These are phyloP conservation scores for Paramyrothecium sp. DNA, from an alignment of 2,329 filamentous ascomycete species.

Conservation along the genomic window DNA sequence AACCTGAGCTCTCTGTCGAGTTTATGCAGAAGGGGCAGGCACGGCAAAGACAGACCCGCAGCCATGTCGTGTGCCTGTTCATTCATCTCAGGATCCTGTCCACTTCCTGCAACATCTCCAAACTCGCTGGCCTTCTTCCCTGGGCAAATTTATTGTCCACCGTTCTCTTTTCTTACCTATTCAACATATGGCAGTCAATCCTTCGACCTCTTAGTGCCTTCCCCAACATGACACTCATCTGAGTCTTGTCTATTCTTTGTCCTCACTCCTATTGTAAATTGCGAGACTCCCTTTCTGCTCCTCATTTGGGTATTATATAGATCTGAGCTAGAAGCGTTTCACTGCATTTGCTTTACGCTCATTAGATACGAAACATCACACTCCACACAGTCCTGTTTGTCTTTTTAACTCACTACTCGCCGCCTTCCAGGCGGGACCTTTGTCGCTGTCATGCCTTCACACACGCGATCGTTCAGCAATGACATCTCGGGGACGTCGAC, in stretches of 20 bases:
- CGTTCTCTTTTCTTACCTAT: no score
- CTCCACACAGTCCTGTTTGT: background rate
- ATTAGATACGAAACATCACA: background rate
- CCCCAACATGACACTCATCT: no score
- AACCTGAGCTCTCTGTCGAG: no score
- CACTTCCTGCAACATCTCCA: background rate
- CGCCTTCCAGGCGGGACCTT: background rate
- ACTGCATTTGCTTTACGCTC: background rate
- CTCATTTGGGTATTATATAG: background rate
- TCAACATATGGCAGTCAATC: no score
- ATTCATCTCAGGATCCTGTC: background rate
- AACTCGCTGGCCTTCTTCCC: background rate
- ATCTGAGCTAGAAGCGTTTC: background rate
- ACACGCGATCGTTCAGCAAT: slow-evolving; percentile 10
- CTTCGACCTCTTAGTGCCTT: no score
- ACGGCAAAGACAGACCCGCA: no score
- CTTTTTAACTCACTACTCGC: background rate
- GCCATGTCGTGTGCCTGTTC: background rate
- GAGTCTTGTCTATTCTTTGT: no score
- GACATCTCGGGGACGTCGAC: background rate
- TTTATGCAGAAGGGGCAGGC: no score
- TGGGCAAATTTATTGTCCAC: background rate
- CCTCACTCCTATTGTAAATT: background rate
- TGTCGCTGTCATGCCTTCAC: background rate
- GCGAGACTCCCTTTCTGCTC: background rate